Base-by-base conservation (phyloP, 2,329 filamentous ascomycete genomes). In the Talaromyces verruculosus region DNA sequence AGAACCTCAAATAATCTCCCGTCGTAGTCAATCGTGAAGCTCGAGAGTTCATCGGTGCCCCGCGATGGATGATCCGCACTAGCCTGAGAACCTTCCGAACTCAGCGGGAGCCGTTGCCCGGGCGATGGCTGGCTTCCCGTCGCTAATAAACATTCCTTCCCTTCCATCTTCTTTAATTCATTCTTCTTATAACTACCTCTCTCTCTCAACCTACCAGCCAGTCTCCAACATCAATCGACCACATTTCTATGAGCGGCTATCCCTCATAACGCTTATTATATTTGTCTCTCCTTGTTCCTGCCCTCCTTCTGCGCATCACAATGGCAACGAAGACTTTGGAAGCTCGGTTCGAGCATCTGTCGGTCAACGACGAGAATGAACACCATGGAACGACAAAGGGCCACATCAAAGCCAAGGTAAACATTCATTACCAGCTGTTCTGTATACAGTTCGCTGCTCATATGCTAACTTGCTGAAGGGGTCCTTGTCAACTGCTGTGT, bases 351-450 rank as follows among this genome's bases (percentile, higher is more conserved):
- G 93, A 97, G 87, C 89, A 89, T 79, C 87, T 97, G 81, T 90
- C 91, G 22, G 91, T 97, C 68, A 90, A 91, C 72, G 93, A 97
- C 75, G 93, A 97, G 80, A 96, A 94, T 75, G 89, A 92, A 67
- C 79, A 82, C 37, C 43, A 51, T 35, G 51, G 41, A 37, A 81
- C 81, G 64, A 84, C 87, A 69, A 82, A 80, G 84, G 84, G 68
- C 69, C 76, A 30, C 89, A 91, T 76, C 71, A 96, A 96, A 80
- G 79, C 87, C 68, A 96, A 96, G 88, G 93, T 94, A 83, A 57
- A 65, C 17, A 13, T 11, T 37, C 64, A 30, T n/a, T 10, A 37
- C n/a, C 3, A 10, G 25, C 35, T 28, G 39, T 61, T n/a, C 11
- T 47, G 19, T 30, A 6, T 39, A 37, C 7, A 13, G 47, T 62